Percentiles rank a stretch among this genome's conserved stretches.
phyloP scores from a whole-genome alignment of 1,284 basidiomycete genomes.

The Pseudozyma sp. region DNA sequence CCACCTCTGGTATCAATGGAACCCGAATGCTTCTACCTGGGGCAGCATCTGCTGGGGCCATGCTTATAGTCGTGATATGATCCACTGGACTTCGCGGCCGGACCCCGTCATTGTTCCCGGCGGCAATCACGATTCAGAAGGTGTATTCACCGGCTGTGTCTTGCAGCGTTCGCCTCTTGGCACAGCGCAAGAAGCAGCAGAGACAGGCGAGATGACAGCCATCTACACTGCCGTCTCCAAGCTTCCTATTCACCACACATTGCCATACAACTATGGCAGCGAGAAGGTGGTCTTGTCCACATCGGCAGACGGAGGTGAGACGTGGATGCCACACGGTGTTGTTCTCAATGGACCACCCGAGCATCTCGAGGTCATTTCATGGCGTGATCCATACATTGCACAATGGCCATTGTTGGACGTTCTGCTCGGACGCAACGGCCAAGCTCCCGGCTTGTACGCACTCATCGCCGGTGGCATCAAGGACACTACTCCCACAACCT shows the following conservation, averaged over 20 bases:
- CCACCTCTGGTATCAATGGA: slow-evolving; percentile 60
- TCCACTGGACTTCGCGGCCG: slow-evolving; percentile 50
- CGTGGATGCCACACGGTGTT: slow-evolving; percentile 39
- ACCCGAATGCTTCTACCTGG: slow-evolving; percentile 53
- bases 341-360: slow-evolving; percentile 47
- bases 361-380: slow-evolving; percentile 48
- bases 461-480: slow-evolving; percentile 54
- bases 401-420: slow-evolving; percentile 50
- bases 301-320: slow-evolving; percentile 49
- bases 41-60: slow-evolving; percentile 60
- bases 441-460: slow-evolving; percentile 34
- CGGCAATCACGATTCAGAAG: slow-evolving; percentile 47
- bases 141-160: slow-evolving; percentile 57
- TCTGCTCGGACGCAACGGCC: slow-evolving; percentile 25
- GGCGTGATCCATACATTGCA: slow-evolving; percentile 57
- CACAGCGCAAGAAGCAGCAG: slow-evolving; percentile 12
- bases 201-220: slow-evolving; percentile 42
- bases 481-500: slow-evolving; percentile 46
- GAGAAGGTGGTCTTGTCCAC: slow-evolving; percentile 57
- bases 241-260: slow-evolving; percentile 55
- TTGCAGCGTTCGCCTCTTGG: slow-evolving; percentile 42
- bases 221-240: slow-evolving; percentile 59
- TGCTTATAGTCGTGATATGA: slow-evolving; percentile 45
- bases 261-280: slow-evolving; percentile 49
- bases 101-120: slow-evolving; percentile 40